These are phyloP conservation scores for Furcasterigmium sp. DNA, from an alignment of 2,329 filamentous ascomycete genomes.

Conservation along the genomic window DNA sequence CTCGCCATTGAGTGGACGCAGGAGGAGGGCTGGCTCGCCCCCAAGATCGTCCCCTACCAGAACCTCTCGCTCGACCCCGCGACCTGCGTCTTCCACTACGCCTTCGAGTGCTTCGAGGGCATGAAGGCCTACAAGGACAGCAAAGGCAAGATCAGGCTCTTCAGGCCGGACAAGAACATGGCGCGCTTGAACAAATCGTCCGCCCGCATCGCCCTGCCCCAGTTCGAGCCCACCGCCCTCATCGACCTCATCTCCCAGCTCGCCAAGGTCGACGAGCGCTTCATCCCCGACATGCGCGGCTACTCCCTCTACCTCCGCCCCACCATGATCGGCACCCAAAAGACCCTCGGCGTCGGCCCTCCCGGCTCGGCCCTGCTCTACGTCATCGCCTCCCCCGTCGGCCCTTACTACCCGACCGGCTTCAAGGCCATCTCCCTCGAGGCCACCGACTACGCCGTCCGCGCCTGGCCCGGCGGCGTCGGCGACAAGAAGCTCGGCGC, in stretches of 20 bases:
- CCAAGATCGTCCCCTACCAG: constrained; percentile 87
- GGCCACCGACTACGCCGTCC: constrained; percentile 93
- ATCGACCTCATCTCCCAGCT: constrained; percentile 79
- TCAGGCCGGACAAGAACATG: constrained; percentile 97
- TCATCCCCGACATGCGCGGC: constrained; percentile 80
- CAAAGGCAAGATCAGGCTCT: constrained; percentile 72
- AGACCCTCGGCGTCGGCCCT: constrained; percentile 86
- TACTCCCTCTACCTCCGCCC: constrained; percentile 95
- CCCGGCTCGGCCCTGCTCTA: constrained; percentile 89
- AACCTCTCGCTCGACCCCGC: constrained; percentile 95
- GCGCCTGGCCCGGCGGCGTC: constrained; percentile 95
- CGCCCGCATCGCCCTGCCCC: constrained; percentile 87
- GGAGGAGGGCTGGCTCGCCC: constrained; percentile 73
- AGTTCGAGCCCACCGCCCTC: constrained; percentile 68
- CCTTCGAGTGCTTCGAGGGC: constrained; percentile 96
- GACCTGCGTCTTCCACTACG: constrained; percentile 97
- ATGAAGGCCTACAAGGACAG: constrained; percentile 99
- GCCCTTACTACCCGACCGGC: constrained; percentile 95
- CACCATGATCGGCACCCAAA: constrained; percentile 95
- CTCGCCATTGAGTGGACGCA: constrained; percentile 90
- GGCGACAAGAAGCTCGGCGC: constrained; percentile 98
- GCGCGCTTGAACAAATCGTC: constrained; percentile 86
- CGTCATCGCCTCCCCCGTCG: constrained; percentile 93
- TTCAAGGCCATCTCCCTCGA: constrained; percentile 97
- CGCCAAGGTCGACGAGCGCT: constrained; percentile 75